These are phyloP conservation scores for Sequoiadendron giganteum DNA, from an alignment of 75 land plant genomes.

Conservation along the genomic window DNA sequence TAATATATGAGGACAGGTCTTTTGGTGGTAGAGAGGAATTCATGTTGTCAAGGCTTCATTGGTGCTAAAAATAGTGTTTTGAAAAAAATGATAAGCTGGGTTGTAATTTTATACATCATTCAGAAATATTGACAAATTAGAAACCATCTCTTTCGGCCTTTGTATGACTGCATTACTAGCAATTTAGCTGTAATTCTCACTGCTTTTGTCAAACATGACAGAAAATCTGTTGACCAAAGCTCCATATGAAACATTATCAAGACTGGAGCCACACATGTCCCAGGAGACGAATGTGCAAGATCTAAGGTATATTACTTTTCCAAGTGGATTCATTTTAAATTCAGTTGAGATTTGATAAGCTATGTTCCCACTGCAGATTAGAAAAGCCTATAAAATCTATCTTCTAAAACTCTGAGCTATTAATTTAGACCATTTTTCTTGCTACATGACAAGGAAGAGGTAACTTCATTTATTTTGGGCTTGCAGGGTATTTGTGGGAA, in stretches of 20 bases:
- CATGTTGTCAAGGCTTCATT: too few relatives aligned
- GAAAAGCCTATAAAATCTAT: background rate
- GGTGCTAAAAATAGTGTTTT: too few relatives aligned
- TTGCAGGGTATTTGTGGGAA: constrained; percentile 62
- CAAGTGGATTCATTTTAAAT: background rate
- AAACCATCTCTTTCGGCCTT: too few relatives aligned
- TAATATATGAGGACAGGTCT: too few relatives aligned
- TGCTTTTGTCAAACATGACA: background rate
- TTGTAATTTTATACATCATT: too few relatives aligned
- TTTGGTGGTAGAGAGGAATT: too few relatives aligned
- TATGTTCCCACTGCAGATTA: background rate
- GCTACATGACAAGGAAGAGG: background rate
- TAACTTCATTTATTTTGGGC: background rate
- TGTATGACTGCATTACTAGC: too few relatives aligned
- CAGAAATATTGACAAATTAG: too few relatives aligned
- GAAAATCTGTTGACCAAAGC: background rate
- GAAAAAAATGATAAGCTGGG: too few relatives aligned
- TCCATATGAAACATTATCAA: background rate
- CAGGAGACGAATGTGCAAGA: background rate
- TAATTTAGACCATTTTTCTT: background rate
- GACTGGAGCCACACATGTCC: background rate
- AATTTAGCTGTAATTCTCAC: background rate
- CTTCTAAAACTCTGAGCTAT: too few relatives aligned
- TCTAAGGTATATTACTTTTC: background rate
- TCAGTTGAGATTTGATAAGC: background rate